A percentile compares a stretch with the other conserved stretches of the same genome.
Evolutionary conservation across 169 alveolate genomes (phyloP).

Genomic region (Plasmodium falciparum): DNA sequence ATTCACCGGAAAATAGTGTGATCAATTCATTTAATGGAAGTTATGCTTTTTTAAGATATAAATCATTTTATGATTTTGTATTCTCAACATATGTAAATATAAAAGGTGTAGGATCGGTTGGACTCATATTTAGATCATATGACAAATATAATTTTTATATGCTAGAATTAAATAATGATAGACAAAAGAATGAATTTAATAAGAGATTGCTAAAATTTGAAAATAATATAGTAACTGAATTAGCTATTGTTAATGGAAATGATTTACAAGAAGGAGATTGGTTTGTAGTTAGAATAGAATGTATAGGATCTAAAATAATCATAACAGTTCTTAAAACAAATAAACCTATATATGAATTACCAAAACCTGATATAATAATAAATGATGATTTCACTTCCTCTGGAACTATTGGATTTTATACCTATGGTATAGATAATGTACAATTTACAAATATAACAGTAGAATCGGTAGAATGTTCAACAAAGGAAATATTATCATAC

Average conservation of each 20-base stretch:
- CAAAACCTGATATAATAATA: constrained; percentile 82
- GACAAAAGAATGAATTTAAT: constrained; percentile 80
- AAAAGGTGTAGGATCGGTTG: constrained; percentile 86
- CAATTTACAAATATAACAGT: constrained; percentile 82
- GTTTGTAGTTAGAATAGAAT: constrained; percentile 87
- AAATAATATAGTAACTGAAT: constrained; percentile 88
- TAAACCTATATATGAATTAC: constrained; percentile 80
- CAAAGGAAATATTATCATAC: constrained; percentile 79
- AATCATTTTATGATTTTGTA: constrained; percentile 82
- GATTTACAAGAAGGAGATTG: constrained; percentile 83
- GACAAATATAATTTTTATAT: constrained; percentile 84
- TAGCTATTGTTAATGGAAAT: constrained; percentile 86
- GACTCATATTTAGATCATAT: constrained; percentile 84
- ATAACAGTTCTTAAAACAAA: constrained; percentile 77
- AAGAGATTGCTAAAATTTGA: constrained; percentile 88
- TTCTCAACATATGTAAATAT: constrained; percentile 80
- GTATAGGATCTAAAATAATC: constrained; percentile 79
- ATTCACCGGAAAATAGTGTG: constrained; percentile 20
- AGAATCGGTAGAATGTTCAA: constrained; percentile 86
- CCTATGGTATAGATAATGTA: constrained; percentile 83
- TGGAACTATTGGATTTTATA: constrained; percentile 88
- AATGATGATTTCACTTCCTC: constrained; percentile 85
- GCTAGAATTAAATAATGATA: constrained; percentile 82
- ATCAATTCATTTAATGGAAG: constrained; percentile 79
- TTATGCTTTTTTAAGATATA: constrained; percentile 80